These are phyloP conservation scores for Dalbergia cochinchinensis DNA, from an alignment of 306 rosid species.

Conservation along the genomic window DNA sequence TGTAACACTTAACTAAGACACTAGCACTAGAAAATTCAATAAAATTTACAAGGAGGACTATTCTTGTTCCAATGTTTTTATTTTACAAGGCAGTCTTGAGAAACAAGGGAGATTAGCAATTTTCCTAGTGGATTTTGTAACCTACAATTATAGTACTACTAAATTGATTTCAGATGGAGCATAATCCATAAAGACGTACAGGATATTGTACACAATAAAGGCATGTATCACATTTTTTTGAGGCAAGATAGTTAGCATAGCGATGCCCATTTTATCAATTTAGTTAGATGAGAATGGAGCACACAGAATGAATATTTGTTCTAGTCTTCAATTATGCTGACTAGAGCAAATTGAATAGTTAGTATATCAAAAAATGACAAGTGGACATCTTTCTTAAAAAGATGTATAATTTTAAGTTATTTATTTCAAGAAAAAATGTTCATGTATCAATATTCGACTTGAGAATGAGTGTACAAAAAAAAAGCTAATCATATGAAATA, in stretches of 20 bases:
- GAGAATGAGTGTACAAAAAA: not conserved
- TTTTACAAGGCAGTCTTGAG: not conserved
- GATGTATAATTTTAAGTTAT: too few species aligned
- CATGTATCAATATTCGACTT: too few species aligned
- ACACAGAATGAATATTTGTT: not conserved
- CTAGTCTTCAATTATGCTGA: not conserved
- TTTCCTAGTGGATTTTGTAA: not conserved
- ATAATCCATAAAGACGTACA: not conserved
- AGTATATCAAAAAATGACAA: too few species aligned
- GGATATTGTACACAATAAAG: not conserved
- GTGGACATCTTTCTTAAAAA: too few species aligned
- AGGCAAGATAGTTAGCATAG: not conserved
- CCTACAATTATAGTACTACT: not conserved
- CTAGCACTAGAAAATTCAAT: not conserved
- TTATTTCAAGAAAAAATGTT: too few species aligned
- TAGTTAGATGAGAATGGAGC: not conserved
- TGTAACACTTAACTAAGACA: conserved; percentile 1
- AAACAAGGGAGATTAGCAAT: not conserved
- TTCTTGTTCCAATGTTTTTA: not conserved
- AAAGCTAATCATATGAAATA: not conserved
- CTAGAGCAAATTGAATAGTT: conserved; percentile 9
- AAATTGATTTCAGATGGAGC: not conserved
- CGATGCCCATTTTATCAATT: not conserved
- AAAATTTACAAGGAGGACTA: conserved; percentile 4
- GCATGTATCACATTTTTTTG: not conserved